phyloP scores from a whole-genome alignment of 2,329 filamentous ascomycete species.

The Beauveria sp. region DNA sequence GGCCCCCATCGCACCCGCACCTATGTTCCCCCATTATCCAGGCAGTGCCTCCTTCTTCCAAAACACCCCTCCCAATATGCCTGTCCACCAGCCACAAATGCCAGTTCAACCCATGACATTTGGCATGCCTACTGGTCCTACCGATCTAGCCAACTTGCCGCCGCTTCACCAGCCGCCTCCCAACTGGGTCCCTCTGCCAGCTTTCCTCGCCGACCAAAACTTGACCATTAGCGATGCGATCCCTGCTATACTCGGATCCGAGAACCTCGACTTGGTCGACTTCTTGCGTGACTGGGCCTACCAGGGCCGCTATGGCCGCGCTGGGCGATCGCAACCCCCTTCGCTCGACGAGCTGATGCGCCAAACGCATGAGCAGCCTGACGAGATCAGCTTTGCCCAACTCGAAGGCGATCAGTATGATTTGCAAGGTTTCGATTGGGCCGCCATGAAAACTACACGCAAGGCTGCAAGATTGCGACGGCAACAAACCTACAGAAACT shows the following conservation, averaged over 20 bases:
- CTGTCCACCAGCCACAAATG: background rate
- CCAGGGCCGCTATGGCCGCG: conserved; percentile 20
- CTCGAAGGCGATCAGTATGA: conserved; percentile 50
- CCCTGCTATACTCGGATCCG: conserved; percentile 34
- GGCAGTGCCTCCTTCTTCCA: background rate
- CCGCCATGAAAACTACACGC: conserved; percentile 42
- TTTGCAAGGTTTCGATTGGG: conserved; percentile 54
- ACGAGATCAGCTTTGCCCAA: conserved; percentile 33
- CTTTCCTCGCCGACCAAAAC: conserved; percentile 5
- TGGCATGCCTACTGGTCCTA: background rate
- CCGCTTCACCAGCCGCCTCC: conserved; percentile 12
- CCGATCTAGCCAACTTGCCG: conserved; percentile 12
- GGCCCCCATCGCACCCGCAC: background rate
- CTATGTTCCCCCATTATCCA: background rate
- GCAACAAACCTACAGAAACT: conserved; percentile 46
- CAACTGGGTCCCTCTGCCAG: conserved; percentile 25
- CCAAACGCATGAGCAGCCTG: conserved; percentile 16
- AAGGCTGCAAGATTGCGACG: conserved; percentile 40
- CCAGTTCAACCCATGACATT: background rate
- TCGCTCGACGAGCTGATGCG: conserved; percentile 25
- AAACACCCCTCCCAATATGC: background rate
- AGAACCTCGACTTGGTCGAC: conserved; percentile 41
- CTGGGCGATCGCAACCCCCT: conserved; percentile 19
- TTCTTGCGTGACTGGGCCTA: conserved; percentile 45
- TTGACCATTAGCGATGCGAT: conserved; percentile 24